A percentile compares a stretch with the other conserved stretches of the same genome.
Evolutionary conservation across 805 yeast species (phyloP).

Genomic region (Cyberlindnera lachancei): DNA sequence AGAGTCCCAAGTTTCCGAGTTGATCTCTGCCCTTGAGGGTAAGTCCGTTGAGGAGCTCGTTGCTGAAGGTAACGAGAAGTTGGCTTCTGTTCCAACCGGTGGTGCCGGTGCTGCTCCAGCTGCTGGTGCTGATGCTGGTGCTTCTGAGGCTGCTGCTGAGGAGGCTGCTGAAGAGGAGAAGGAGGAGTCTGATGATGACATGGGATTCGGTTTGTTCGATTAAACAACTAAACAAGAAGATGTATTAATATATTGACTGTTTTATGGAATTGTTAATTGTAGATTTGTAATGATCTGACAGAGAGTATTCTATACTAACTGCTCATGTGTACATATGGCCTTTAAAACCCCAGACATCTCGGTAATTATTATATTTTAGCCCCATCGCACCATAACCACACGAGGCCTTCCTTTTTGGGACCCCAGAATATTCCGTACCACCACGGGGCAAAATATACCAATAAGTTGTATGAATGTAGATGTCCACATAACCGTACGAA

Average conservation of each 20-base stretch:
- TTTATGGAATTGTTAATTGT: conserved; percentile 3
- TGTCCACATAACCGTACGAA: no score
- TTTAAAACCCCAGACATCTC: no score
- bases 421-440: no score
- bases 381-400: no score
- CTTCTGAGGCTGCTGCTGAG: conserved; percentile 66
- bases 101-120: conserved; percentile 88
- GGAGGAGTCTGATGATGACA: conserved; percentile 64
- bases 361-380: no score
- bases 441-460: no score
- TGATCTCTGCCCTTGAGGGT: conserved; percentile 86
- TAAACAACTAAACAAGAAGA: conserved; percentile 34
- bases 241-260: conserved; percentile 11
- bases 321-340: neutral
- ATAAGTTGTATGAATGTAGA: no score
- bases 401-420: no score
- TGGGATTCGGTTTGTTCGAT: conserved; percentile 98
- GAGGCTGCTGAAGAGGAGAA: conserved; percentile 62
- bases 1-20: conserved; percentile 72
- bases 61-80: conserved; percentile 92
- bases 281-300: neutral
- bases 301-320: neutral
- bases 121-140: conserved; percentile 65
- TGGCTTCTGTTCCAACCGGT: conserved; percentile 96
- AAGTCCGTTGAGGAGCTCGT: conserved; percentile 85